Conservation (phyloP, 768 basidiomycete species). For the Arthromyces matolae region DNA sequence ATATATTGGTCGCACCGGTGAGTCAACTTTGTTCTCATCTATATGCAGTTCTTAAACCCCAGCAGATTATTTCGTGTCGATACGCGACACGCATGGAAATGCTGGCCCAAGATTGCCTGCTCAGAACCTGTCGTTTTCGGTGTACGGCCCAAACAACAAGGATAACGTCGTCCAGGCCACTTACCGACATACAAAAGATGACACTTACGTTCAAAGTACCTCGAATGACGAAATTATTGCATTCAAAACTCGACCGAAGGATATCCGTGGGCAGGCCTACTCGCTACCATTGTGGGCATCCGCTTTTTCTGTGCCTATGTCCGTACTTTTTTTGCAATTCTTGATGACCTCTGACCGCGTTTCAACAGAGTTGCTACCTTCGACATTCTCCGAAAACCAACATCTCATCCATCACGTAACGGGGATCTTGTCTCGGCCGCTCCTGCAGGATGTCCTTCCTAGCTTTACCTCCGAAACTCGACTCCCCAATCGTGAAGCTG, state of each 20-base stretch:
- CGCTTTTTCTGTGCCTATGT: conserved; percentile 67
- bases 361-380: conserved; percentile 72
- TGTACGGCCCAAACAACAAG: conserved; percentile 90
- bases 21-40: too few relatives aligned
- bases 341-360: not conserved
- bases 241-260: conserved; percentile 48
- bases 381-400: conserved; percentile 55
- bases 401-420: conserved; percentile 18
- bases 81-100: conserved; percentile 45
- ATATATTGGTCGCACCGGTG: conserved; percentile 50
- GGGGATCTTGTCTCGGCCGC: conserved; percentile 75
- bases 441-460: conserved; percentile 69
- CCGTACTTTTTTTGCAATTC: conserved; percentile 21
- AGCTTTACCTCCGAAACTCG: conserved; percentile 38
- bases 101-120: conserved; percentile 36
- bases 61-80: conserved; percentile 85
- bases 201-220: conserved; percentile 75
- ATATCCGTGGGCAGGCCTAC: conserved; percentile 19
- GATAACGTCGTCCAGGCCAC: conserved; percentile 67
- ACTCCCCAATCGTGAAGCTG: conserved; percentile 53
- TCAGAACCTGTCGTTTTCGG: conserved; percentile 87
- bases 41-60: too few relatives aligned
- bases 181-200: conserved; percentile 76
- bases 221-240: conserved; percentile 77
- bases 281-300: conserved; percentile 54